Conservation (phyloP, 441 rosid genomes). For the Arabidopsis hybrid region DNA sequence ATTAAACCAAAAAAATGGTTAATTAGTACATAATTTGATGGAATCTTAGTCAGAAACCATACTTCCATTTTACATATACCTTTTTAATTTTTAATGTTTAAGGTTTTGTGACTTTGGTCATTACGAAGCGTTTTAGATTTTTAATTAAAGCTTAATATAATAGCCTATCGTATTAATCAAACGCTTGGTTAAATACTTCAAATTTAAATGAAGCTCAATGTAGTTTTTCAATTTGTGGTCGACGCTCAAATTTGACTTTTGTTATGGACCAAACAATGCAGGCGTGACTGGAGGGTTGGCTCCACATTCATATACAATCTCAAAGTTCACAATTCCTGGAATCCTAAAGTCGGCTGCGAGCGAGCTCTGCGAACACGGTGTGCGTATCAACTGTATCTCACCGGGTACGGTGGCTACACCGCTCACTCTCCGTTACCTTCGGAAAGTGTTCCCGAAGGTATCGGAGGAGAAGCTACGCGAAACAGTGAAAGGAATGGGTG, state of each 20-base stretch:
- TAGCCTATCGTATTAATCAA: too few relatives aligned
- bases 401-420: constrained; percentile 69
- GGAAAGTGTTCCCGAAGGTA: constrained; percentile 43
- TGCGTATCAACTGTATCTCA: constrained; percentile 76
- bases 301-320: constrained; percentile 68
- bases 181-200: too few relatives aligned
- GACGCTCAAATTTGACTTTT: constrained; percentile 47
- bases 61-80: too few relatives aligned
- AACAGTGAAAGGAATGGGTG: constrained; percentile 57
- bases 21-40: background rate
- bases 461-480: constrained; percentile 52
- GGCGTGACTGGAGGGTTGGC: constrained; percentile 76
- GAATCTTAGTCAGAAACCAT: background rate
- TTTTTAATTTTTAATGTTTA: too few relatives aligned
- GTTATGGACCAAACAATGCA: constrained; percentile 55
- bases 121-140: too few relatives aligned
- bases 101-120: too few relatives aligned
- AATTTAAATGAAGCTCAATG: background rate
- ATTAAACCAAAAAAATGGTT: too few relatives aligned
- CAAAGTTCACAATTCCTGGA: constrained; percentile 64
- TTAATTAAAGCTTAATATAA: too few relatives aligned
- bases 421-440: constrained; percentile 51
- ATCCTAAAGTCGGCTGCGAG: constrained; percentile 65
- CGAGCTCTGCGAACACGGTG: constrained; percentile 64
- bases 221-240: background rate